These are phyloP conservation scores for Wickerhamiella alocasiicola DNA, from an alignment of 805 yeast species.

Conservation along the genomic window DNA sequence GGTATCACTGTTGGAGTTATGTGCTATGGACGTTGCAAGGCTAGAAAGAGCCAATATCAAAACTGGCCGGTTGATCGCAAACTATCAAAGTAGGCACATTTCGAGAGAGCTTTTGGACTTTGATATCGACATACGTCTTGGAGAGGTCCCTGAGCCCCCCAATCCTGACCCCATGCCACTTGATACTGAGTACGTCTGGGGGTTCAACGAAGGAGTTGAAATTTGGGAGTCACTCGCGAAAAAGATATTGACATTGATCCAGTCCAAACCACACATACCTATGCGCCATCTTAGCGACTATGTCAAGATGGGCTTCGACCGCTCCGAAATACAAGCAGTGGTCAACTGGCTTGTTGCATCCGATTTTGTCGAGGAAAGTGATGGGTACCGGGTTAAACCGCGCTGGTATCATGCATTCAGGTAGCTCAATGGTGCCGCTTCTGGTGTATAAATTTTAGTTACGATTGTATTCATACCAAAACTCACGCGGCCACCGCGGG, in stretches of 20 bases:
- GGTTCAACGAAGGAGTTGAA: conserved; percentile 4
- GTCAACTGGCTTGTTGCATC: conserved; percentile 9
- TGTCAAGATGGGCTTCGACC: conserved; percentile 39
- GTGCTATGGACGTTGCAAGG: conserved; percentile 33
- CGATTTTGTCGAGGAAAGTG: neutral
- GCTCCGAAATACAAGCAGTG: conserved; percentile 8
- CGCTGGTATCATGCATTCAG: conserved; percentile 7
- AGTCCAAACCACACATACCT: conserved; percentile 12
- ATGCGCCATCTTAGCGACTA: conserved; percentile 40
- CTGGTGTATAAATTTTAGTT: no score
- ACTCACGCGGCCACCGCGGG: no score
- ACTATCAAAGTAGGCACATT: conserved; percentile 64
- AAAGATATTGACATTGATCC: conserved; percentile 1
- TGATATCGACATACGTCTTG: conserved; percentile 32
- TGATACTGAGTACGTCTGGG: neutral
- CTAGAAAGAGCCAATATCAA: conserved; percentile 45
- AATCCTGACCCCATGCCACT: conserved; percentile 12
- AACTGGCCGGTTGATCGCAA: conserved; percentile 33
- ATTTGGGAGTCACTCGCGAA: conserved; percentile 6
- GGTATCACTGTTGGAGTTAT: conserved; percentile 45
- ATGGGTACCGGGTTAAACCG: conserved; percentile 4
- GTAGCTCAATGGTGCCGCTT: no score
- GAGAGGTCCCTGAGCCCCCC: conserved; percentile 24
- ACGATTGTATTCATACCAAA: no score
- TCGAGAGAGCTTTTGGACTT: conserved; percentile 57